Percentiles rank a stretch among this genome's conserved stretches.
phyloP scores from a whole-genome alignment of 2,329 filamentous ascomycete species.

The Keithomyces neogunnii region DNA sequence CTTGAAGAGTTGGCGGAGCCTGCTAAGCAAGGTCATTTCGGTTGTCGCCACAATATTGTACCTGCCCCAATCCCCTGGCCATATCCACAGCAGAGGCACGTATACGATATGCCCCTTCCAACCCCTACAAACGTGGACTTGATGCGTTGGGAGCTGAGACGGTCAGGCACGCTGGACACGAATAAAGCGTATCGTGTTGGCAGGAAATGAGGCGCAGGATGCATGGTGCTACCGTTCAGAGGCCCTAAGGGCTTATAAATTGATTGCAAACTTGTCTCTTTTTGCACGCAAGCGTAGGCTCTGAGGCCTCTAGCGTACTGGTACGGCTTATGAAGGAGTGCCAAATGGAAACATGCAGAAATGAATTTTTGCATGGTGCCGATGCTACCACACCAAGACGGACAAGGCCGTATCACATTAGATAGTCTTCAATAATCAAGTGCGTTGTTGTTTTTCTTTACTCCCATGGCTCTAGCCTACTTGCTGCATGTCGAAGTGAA shows the following conservation, averaged over 20 bases:
- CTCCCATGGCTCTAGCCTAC: not conserved
- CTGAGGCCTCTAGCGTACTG: not conserved
- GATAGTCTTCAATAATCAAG: conserved; percentile 9
- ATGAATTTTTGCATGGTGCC: not conserved
- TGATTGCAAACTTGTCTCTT: not conserved
- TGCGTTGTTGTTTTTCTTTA: conserved; percentile 6
- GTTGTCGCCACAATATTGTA: not conserved
- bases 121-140: not conserved
- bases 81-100: not conserved
- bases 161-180: not conserved
- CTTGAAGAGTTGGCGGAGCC: conserved; percentile 11
- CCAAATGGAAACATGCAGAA: not conserved
- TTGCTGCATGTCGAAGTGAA: too few relatives aligned
- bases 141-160: not conserved
- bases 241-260: not conserved
- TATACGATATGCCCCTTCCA: not conserved
- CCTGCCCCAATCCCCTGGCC: not conserved
- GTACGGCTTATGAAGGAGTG: not conserved
- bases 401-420: conserved; percentile 3
- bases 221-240: not conserved
- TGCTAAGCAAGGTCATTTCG: not conserved
- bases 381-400: not conserved
- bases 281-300: not conserved
- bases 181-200: not conserved
- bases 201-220: not conserved